Evolutionary conservation across 371 early-diverging fungal genomes (phyloP).

Genomic region (Saksenaea oblongispora): DNA sequence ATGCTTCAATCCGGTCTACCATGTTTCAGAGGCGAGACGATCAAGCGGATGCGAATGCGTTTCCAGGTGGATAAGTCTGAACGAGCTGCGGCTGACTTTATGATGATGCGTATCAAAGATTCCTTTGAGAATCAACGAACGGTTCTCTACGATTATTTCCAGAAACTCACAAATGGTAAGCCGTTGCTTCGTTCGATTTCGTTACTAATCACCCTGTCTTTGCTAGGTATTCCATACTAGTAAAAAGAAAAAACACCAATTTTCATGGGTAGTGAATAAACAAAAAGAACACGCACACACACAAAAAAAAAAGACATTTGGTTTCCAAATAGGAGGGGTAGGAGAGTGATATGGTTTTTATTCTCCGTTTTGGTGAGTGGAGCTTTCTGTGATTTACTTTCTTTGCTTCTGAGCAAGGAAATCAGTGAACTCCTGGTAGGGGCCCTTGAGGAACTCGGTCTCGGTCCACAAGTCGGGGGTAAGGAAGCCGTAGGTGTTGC

Average conservation of each 20-base stretch:
- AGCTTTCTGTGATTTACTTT: slow-evolving; percentile 22
- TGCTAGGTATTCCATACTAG: slow-evolving; percentile 14
- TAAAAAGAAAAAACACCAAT: not conserved
- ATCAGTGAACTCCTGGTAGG: slow-evolving; percentile 91
- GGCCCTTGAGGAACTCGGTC: slow-evolving; percentile 80
- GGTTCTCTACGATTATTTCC: slow-evolving; percentile 85
- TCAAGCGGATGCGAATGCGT: slow-evolving; percentile 83
- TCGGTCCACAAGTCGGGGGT: slow-evolving; percentile 95
- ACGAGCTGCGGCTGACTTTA: slow-evolving; percentile 92
- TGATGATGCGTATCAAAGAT: slow-evolving; percentile 86
- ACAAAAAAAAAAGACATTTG: not conserved
- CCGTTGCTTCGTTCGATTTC: not conserved
- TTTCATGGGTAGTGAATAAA: not conserved
- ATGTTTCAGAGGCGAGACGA: slow-evolving; percentile 94
- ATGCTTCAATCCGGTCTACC: slow-evolving; percentile 98
- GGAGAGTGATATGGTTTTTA: slow-evolving; percentile 1
- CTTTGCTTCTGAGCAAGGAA: slow-evolving; percentile 65
- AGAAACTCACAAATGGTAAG: slow-evolving; percentile 88
- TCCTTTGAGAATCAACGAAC: slow-evolving; percentile 91
- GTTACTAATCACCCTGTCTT: not conserved
- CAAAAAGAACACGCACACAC: not conserved
- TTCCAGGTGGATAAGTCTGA: slow-evolving; percentile 94
- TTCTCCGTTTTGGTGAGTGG: not conserved
- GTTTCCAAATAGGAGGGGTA: not conserved
- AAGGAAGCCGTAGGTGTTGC: slow-evolving; percentile 94